Evolutionary conservation across 352 stramenopile species (phyloP).

Genomic region (Aphanomyces euteiches): DNA sequence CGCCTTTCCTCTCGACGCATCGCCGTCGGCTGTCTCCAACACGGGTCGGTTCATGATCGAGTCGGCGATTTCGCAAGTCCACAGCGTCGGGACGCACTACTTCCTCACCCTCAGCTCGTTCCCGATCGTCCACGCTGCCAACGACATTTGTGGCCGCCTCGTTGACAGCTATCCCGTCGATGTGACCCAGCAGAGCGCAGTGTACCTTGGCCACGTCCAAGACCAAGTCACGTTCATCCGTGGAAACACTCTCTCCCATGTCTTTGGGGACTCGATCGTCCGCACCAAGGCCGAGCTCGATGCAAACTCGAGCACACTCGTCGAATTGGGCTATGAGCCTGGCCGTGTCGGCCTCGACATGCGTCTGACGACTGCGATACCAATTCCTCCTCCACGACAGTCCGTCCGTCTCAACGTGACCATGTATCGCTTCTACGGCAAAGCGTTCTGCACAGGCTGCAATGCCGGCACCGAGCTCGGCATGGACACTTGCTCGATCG

Average conservation of each 20-base stretch:
- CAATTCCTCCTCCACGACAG: background rate
- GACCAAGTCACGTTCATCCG: constrained; percentile 17
- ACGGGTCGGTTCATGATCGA: constrained; percentile 3
- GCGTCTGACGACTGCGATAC: constrained; percentile 13
- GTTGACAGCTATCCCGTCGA: constrained; percentile 8
- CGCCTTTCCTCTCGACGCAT: background rate
- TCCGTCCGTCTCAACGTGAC: background rate
- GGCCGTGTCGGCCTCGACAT: constrained; percentile 13
- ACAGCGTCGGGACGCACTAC: background rate
- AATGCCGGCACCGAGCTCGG: constrained; percentile 18
- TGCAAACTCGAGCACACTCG: background rate
- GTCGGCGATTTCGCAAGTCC: constrained; percentile 3
- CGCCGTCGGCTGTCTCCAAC: background rate
- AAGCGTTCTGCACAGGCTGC: constrained; percentile 23
- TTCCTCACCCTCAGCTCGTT: background rate
- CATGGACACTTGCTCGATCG: constrained; percentile 17
- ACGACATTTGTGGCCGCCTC: constrained; percentile 6
- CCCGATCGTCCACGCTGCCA: background rate
- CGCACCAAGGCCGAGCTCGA: background rate
- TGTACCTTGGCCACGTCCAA: background rate
- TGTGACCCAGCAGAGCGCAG: background rate
- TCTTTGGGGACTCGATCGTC: constrained; percentile 8
- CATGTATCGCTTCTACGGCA: constrained; percentile 18
- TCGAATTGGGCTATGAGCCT: constrained; percentile 11
- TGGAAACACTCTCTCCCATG: constrained; percentile 13